Percentiles rank a stretch among this genome's conserved stretches.
These are phyloP conservation scores for Blastocystis sp. DNA, from an alignment of 352 stramenopile species.

Conservation along the genomic window DNA sequence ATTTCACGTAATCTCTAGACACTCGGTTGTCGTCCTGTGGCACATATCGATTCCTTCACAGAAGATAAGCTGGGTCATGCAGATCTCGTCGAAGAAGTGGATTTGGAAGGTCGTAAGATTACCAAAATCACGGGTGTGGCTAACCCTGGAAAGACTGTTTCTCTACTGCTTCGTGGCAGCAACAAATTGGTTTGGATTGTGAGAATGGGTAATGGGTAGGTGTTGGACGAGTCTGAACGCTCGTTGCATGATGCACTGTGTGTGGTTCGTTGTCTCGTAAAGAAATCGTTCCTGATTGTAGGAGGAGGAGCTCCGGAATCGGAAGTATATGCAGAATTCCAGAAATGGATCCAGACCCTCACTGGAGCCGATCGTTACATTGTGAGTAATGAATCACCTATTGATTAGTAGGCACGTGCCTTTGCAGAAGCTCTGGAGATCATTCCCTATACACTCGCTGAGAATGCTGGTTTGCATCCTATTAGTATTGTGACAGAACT, in stretches of 20 bases:
- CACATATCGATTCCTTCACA: slow-evolving; percentile 94
- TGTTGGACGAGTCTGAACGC: slow-evolving; percentile 94
- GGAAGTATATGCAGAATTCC: slow-evolving; percentile 88
- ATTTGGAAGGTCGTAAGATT: slow-evolving; percentile 90
- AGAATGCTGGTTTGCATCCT: slow-evolving; percentile 97
- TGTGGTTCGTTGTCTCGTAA: slow-evolving; percentile 93
- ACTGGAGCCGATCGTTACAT: slow-evolving; percentile 72
- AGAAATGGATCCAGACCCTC: slow-evolving; percentile 86
- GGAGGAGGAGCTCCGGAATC: slow-evolving; percentile 93
- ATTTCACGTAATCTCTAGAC: slow-evolving; percentile 72
- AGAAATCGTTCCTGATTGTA: slow-evolving; percentile 95
- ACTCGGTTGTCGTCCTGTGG: slow-evolving; percentile 89
- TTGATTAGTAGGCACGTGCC: slow-evolving; percentile 76
- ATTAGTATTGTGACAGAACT: slow-evolving; percentile 96
- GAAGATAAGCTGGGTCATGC: slow-evolving; percentile 91
- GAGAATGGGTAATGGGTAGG: slow-evolving; percentile 59
- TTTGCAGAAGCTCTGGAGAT: slow-evolving; percentile 96
- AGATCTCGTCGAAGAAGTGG: slow-evolving; percentile 91
- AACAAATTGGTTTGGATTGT: slow-evolving; percentile 84
- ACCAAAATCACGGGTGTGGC: slow-evolving; percentile 96
- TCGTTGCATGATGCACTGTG: slow-evolving; percentile 98
- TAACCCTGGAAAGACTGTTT: slow-evolving; percentile 90
- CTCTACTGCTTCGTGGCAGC: slow-evolving; percentile 92
- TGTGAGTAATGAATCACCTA: not conserved
- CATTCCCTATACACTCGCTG: slow-evolving; percentile 96